phyloP scores from a whole-genome alignment of 129 eudicot species.

The Tanacetum coccineum region DNA sequence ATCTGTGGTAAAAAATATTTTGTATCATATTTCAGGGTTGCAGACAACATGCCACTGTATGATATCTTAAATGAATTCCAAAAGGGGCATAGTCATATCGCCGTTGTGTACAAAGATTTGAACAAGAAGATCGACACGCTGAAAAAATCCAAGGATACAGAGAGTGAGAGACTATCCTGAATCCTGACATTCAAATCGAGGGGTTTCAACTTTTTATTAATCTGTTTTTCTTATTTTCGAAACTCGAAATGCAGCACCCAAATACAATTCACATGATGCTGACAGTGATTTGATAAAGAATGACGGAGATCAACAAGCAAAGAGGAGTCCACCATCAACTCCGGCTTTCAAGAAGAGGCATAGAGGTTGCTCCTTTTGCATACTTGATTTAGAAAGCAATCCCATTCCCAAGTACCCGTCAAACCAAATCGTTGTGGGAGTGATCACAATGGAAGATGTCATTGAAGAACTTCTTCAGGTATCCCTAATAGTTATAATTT shows the following conservation, averaged over 20 bases:
- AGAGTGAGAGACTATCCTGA: constrained; percentile 27
- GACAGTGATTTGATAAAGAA: constrained; percentile 24
- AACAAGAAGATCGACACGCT: constrained; percentile 49
- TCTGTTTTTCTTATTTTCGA: constrained; percentile 23
- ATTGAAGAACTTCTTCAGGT: constrained; percentile 99
- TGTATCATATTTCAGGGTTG: constrained; percentile 48
- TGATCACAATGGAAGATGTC: constrained; percentile 95
- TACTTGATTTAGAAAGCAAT: constrained; percentile 72
- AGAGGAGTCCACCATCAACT: constrained; percentile 70
- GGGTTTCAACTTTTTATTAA: constrained; percentile 10
- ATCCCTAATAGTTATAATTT: constrained; percentile 3
- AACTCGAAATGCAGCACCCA: constrained; percentile 31
- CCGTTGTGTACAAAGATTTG: constrained; percentile 84
- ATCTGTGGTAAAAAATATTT: too few species aligned
- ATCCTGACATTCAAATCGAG: constrained; percentile 8
- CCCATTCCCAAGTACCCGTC: constrained; percentile 73
- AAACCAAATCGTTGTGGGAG: constrained; percentile 76
- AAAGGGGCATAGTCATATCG: constrained; percentile 99
- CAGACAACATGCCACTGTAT: constrained; percentile 91
- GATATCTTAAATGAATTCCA: constrained; percentile 94
- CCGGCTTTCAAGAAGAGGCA: constrained; percentile 92
- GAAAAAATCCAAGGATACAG: too few species aligned
- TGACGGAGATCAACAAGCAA: constrained; percentile 44
- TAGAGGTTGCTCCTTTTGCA: constrained; percentile 93
- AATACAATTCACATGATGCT: constrained; percentile 36